These are phyloP conservation scores for Puccinia triticina DNA, from an alignment of 1,284 basidiomycete species.

Conservation along the genomic window DNA sequence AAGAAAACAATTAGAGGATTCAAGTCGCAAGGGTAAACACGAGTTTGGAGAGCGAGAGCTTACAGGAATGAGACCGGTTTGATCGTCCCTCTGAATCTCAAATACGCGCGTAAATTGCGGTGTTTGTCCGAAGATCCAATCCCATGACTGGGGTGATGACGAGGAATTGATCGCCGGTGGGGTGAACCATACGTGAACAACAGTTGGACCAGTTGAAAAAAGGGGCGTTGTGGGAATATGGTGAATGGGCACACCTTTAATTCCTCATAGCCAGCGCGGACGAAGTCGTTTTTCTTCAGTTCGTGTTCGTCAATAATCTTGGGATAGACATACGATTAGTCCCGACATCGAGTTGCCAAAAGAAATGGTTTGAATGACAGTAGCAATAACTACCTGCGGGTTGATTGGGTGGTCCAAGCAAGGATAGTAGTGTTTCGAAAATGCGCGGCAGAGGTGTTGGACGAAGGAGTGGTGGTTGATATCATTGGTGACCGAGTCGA, in stretches of 20 bases:
- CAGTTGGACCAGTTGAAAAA: too few relatives aligned
- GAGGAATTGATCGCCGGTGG: background rate
- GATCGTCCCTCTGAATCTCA: slow-evolving; percentile 53
- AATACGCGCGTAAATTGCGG: slow-evolving; percentile 75
- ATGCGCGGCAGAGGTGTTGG: slow-evolving; percentile 72
- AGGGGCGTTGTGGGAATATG: too few relatives aligned
- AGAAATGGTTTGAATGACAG: too few relatives aligned
- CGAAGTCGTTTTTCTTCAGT: slow-evolving; percentile 52
- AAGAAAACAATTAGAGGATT: background rate
- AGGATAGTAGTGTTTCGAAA: slow-evolving; percentile 68
- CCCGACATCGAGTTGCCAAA: too few relatives aligned
- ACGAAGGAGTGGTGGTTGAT: slow-evolving; percentile 74
- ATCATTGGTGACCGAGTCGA: slow-evolving; percentile 65
- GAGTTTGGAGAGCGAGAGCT: background rate
- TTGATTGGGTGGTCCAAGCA: slow-evolving; percentile 2
- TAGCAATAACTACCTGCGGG: background rate
- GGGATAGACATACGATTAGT: too few relatives aligned
- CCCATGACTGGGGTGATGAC: slow-evolving; percentile 72
- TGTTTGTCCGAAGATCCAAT: slow-evolving; percentile 91
- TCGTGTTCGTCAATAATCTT: slow-evolving; percentile 29
- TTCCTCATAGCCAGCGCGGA: slow-evolving; percentile 52
- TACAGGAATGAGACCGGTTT: background rate
- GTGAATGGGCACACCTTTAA: slow-evolving; percentile 47
- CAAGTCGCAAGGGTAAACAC: background rate
- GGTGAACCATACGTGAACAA: too few relatives aligned